Evolutionary conservation across 306 rosid species (phyloP).

Genomic region (Prunus dulcis): DNA sequence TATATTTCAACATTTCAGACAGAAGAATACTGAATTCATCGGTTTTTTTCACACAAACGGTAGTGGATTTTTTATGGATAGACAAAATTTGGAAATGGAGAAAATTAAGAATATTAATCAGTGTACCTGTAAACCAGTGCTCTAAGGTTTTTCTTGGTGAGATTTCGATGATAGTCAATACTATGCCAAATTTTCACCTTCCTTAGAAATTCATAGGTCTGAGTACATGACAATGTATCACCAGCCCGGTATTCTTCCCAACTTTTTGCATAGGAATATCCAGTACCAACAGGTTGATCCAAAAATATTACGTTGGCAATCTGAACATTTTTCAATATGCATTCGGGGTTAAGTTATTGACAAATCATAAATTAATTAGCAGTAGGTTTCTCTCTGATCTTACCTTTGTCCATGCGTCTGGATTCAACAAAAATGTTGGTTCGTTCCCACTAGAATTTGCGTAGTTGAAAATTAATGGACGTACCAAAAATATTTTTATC

Average conservation of each 20-base stretch:
- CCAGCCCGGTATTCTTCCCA: slow-evolving; percentile 14
- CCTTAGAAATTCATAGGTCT: slow-evolving; percentile 31
- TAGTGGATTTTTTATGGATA: too few relatives aligned
- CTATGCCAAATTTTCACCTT: slow-evolving; percentile 21
- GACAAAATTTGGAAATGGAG: too few relatives aligned
- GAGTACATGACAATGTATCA: slow-evolving; percentile 25
- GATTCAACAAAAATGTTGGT: slow-evolving; percentile 26
- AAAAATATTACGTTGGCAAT: slow-evolving; percentile 38
- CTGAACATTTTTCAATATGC: not conserved
- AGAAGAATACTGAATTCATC: not conserved
- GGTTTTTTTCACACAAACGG: accelerated
- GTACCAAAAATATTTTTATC: too few relatives aligned
- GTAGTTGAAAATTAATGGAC: too few relatives aligned
- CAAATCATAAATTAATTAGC: too few relatives aligned
- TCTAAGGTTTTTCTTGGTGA: not conserved
- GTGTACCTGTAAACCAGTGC: not conserved
- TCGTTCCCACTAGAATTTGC: too few relatives aligned
- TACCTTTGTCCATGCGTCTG: slow-evolving; percentile 41
- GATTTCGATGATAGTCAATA: slow-evolving; percentile 14
- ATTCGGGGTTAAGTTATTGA: not conserved
- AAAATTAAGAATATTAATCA: not conserved
- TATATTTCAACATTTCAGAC: too few relatives aligned
- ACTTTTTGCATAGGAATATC: slow-evolving; percentile 37
- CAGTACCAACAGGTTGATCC: slow-evolving; percentile 47
- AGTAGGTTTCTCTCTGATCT: too few relatives aligned